These are phyloP conservation scores for Pulveroboletus sp. DNA, from an alignment of 768 basidiomycete species.

Conservation along the genomic window DNA sequence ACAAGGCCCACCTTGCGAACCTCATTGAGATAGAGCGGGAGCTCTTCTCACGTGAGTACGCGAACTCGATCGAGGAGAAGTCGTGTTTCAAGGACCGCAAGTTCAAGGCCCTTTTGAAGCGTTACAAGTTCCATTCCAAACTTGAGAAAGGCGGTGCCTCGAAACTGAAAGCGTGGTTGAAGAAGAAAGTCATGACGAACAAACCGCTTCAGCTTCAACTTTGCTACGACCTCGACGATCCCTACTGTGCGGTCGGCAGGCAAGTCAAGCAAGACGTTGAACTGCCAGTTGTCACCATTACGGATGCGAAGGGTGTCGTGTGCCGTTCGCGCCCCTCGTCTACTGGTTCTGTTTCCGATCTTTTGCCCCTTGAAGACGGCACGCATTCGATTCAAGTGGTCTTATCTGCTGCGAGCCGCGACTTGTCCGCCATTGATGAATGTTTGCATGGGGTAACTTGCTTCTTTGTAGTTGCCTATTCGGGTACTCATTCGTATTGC, in stretches of 20 bases:
- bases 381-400: slow-evolving; percentile 44
- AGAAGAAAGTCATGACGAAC: slow-evolving; percentile 47
- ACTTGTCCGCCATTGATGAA: slow-evolving; percentile 52
- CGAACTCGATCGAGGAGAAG: slow-evolving; percentile 22
- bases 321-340: slow-evolving; percentile 11
- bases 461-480: slow-evolving; percentile 11
- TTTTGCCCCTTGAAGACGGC: slow-evolving; percentile 31
- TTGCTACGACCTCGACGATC: slow-evolving; percentile 38
- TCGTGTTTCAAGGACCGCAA: slow-evolving; percentile 31
- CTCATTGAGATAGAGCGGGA: slow-evolving; percentile 35
- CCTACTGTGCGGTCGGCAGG: slow-evolving; percentile 36
- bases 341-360: slow-evolving; percentile 5
- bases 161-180: slow-evolving; percentile 60
- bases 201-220: slow-evolving; percentile 37
- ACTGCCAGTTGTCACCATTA: slow-evolving; percentile 18
- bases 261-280: slow-evolving; percentile 28
- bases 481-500: slow-evolving; percentile 3
- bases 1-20: slow-evolving; percentile 32
- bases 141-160: slow-evolving; percentile 36
- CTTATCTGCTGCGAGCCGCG: slow-evolving; percentile 49
- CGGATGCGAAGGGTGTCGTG: slow-evolving; percentile 21
- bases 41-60: slow-evolving; percentile 23
- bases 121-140: slow-evolving; percentile 35
- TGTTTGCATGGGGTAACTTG: slow-evolving; percentile 48
- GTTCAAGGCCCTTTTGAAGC: slow-evolving; percentile 41